A percentile compares a stretch with the other conserved stretches of the same genome.
Conservation (phyloP, 1,139 yeast species). For the Debaryomycetaceae sp. region DNA sequence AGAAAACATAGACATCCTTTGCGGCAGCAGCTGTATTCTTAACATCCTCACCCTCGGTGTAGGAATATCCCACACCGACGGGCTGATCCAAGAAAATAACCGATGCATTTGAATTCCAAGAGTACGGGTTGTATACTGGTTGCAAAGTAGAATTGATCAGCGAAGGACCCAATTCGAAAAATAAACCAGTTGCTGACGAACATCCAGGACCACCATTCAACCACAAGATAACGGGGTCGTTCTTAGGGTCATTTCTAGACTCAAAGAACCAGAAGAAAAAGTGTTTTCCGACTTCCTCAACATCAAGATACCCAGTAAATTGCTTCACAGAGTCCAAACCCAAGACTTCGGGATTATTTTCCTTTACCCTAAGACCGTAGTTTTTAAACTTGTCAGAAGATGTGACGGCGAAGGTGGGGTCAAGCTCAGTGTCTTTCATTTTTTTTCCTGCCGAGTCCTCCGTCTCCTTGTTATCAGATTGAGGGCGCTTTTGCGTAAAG, state of each 20-base stretch:
- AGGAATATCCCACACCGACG: constrained; percentile 72
- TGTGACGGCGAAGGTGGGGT: not conserved
- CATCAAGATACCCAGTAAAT: constrained; percentile 84
- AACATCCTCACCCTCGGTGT: constrained; percentile 53
- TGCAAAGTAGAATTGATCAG: constrained; percentile 31
- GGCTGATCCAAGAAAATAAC: constrained; percentile 48
- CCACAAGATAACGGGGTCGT: constrained; percentile 45
- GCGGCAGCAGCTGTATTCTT: constrained; percentile 86
- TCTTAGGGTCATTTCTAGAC: constrained; percentile 43
- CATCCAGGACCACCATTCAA: constrained; percentile 49
- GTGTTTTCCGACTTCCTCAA: constrained; percentile 80
- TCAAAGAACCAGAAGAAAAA: constrained; percentile 46
- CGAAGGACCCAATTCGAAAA: constrained; percentile 44
- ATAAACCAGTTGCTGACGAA: constrained; percentile 35
- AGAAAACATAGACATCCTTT: constrained; percentile 86
- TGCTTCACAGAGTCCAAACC: constrained; percentile 80
- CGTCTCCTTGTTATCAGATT: no score
- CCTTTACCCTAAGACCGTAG: constrained; percentile 55
- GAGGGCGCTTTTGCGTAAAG: not conserved
- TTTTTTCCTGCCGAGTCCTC: no score
- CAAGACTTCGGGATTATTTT: constrained; percentile 50
- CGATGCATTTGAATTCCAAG: constrained; percentile 45
- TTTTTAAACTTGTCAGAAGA: constrained; percentile 22
- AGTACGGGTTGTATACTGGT: constrained; percentile 37
- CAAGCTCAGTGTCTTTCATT: not conserved